A percentile compares a stretch with the other conserved stretches of the same genome.
phyloP scores from a whole-genome alignment of 1,284 basidiomycete species.

The Ceratobasidium sp. region DNA sequence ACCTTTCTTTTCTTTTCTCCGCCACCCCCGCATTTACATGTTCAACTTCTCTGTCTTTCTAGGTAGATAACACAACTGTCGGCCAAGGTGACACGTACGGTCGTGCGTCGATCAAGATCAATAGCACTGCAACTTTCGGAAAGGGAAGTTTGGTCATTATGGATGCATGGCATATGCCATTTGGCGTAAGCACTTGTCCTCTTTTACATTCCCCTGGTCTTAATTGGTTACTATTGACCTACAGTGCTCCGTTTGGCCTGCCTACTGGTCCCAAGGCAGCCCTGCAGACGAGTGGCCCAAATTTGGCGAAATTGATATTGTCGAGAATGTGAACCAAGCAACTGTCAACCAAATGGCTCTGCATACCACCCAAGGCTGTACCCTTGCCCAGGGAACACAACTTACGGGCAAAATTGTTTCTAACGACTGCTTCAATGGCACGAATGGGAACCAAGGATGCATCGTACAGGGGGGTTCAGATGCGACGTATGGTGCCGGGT shows the following conservation, averaged over 20 bases:
- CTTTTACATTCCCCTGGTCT: not conserved
- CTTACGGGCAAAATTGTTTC: slow-evolving; percentile 43
- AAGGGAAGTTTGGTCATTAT: slow-evolving; percentile 45
- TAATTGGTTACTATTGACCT: not conserved
- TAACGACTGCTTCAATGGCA: slow-evolving; percentile 50
- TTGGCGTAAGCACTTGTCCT: slow-evolving; percentile 32
- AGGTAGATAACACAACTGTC: slow-evolving; percentile 48
- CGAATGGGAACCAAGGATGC: slow-evolving; percentile 50
- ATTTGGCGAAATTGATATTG: slow-evolving; percentile 53
- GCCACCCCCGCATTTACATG: not conserved
- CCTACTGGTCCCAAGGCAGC: slow-evolving; percentile 50
- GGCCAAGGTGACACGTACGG: slow-evolving; percentile 42
- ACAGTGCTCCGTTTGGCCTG: slow-evolving; percentile 51
- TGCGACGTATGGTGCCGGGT: slow-evolving; percentile 50
- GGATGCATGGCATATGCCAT: slow-evolving; percentile 46
- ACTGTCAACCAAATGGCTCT: slow-evolving; percentile 51
- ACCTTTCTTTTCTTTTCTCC: not conserved
- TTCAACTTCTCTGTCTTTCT: not conserved
- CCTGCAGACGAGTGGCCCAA: slow-evolving; percentile 51
- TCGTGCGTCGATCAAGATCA: slow-evolving; percentile 46
- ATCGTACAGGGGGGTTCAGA: slow-evolving; percentile 45
- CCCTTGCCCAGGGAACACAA: slow-evolving; percentile 27
- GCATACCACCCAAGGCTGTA: slow-evolving; percentile 50
- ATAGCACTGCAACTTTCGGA: slow-evolving; percentile 26
- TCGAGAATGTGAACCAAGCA: slow-evolving; percentile 52